These are phyloP conservation scores for Emericellopsis atlantica DNA, from an alignment of 2,329 filamentous ascomycete species.

Conservation along the genomic window DNA sequence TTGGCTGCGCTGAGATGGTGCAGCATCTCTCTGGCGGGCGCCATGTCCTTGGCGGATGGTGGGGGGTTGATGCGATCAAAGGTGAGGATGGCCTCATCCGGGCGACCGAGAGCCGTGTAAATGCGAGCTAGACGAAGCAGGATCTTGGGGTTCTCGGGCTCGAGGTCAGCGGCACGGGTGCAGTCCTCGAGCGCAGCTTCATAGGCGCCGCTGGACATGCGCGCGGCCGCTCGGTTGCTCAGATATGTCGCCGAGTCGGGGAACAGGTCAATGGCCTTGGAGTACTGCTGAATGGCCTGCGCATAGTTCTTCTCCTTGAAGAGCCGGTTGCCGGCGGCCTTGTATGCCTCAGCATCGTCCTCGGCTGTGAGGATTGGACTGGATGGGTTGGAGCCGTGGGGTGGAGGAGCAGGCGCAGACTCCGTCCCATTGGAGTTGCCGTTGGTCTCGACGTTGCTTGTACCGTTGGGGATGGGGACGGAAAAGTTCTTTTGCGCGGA, in stretches of 20 bases:
- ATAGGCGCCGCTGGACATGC: constrained; percentile 78
- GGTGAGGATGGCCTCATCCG: constrained; percentile 74
- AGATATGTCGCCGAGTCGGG: constrained; percentile 81
- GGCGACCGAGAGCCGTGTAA: constrained; percentile 75
- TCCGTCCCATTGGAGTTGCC: constrained; percentile 18
- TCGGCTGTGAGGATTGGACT: constrained; percentile 40
- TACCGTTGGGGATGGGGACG: constrained; percentile 37
- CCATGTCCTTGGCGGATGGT: constrained; percentile 74
- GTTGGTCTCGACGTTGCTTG: constrained; percentile 10
- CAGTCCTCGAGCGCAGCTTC: constrained; percentile 77
- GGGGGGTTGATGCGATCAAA: constrained; percentile 70
- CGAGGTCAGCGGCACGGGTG: constrained; percentile 66
- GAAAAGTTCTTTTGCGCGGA: constrained; percentile 31
- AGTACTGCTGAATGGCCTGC: constrained; percentile 84
- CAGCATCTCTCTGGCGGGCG: constrained; percentile 73
- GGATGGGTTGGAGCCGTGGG: constrained; percentile 53
- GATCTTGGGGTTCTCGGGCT: constrained; percentile 79
- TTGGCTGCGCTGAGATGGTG: constrained; percentile 71
- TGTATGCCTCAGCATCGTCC: constrained; percentile 83
- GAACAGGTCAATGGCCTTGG: constrained; percentile 83
- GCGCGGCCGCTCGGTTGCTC: constrained; percentile 88
- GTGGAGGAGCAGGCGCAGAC: constrained; percentile 51
- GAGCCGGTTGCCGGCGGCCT: constrained; percentile 86
- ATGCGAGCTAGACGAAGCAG: constrained; percentile 79
- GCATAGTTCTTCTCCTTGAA: constrained; percentile 91